phyloP scores from a whole-genome alignment of 2,329 filamentous ascomycete species.

The Akanthomyces lecanii region DNA sequence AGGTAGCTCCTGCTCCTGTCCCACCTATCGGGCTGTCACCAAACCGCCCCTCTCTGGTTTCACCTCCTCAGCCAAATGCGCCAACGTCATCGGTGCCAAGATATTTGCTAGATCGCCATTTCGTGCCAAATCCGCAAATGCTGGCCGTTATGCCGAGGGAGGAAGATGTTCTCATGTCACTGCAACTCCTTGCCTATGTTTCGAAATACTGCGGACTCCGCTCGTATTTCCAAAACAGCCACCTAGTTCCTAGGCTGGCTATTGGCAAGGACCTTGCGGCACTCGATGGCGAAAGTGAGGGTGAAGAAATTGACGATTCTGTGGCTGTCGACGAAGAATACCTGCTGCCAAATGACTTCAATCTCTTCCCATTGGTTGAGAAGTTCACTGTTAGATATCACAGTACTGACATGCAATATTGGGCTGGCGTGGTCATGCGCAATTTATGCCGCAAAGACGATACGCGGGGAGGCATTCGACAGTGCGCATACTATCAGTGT shows the following conservation, averaged over 20 bases:
- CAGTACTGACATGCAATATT: slow-evolving; percentile 98
- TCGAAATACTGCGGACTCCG: slow-evolving; percentile 97
- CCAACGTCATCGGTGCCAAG: slow-evolving; percentile 69
- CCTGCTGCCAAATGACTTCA: slow-evolving; percentile 87
- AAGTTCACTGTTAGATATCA: slow-evolving; percentile 97
- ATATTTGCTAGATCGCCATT: slow-evolving; percentile 71
- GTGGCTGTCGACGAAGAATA: slow-evolving; percentile 80
- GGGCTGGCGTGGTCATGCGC: slow-evolving; percentile 98
- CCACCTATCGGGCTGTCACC: slow-evolving; percentile 70
- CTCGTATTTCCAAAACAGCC: slow-evolving; percentile 91
- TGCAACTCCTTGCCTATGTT: slow-evolving; percentile 94
- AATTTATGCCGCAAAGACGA: slow-evolving; percentile 98
- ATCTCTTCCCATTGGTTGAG: slow-evolving; percentile 96
- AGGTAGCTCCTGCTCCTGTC: slow-evolving; percentile 60
- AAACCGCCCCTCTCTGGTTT: slow-evolving; percentile 63
- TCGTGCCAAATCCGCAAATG: slow-evolving; percentile 66
- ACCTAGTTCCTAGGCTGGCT: slow-evolving; percentile 86
- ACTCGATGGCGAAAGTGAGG: slow-evolving; percentile 65
- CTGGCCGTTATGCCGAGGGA: slow-evolving; percentile 91
- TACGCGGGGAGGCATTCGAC: slow-evolving; percentile 84
- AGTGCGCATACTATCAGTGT: slow-evolving; percentile 97
- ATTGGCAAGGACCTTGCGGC: slow-evolving; percentile 81
- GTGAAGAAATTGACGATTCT: slow-evolving; percentile 43
- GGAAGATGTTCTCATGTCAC: slow-evolving; percentile 95
- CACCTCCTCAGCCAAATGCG: slow-evolving; percentile 70